phyloP scores from a whole-genome alignment of 2,329 filamentous ascomycete species.

The Sarocladiaceae sp. region DNA sequence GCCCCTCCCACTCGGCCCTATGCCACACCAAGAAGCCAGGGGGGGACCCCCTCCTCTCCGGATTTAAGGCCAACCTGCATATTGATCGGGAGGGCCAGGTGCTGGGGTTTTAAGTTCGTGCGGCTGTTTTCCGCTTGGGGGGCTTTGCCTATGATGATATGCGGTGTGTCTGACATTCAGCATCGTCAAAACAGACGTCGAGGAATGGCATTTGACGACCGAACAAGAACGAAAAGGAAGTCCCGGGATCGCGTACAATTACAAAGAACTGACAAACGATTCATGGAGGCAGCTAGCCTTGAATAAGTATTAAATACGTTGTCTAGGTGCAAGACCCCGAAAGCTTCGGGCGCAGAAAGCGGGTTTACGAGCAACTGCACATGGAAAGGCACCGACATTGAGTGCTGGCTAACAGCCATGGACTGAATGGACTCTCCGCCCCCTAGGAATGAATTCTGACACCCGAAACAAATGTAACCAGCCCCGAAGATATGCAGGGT shows the following conservation, averaged over 20 bases:
- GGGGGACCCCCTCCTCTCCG: not conserved
- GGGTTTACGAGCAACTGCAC: conserved; percentile 6
- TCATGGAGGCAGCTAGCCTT: no score
- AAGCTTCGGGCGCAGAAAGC: not conserved
- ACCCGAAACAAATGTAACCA: not conserved
- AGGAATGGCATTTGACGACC: no score
- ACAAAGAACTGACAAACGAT: no score
- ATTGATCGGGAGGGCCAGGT: not conserved
- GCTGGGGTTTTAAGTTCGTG: no score
- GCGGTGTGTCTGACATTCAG: no score
- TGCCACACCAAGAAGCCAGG: no score
- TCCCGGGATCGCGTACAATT: no score
- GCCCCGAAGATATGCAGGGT: not conserved
- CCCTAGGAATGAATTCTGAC: not conserved
- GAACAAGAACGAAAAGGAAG: no score
- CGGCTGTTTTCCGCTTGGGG: not conserved
- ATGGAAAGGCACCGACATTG: not conserved
- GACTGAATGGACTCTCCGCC: not conserved
- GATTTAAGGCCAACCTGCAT: conserved; percentile 2
- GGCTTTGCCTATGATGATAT: no score
- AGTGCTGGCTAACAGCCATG: not conserved
- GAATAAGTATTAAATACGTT: no score
- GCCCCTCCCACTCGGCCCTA: no score
- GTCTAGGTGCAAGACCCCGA: not conserved
- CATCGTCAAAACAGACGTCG: no score